Evolutionary conservation across 345 rosid species (phyloP), one percentile per base, ranked within the genome.

Genomic region (Geranium rotundifolium): DNA sequence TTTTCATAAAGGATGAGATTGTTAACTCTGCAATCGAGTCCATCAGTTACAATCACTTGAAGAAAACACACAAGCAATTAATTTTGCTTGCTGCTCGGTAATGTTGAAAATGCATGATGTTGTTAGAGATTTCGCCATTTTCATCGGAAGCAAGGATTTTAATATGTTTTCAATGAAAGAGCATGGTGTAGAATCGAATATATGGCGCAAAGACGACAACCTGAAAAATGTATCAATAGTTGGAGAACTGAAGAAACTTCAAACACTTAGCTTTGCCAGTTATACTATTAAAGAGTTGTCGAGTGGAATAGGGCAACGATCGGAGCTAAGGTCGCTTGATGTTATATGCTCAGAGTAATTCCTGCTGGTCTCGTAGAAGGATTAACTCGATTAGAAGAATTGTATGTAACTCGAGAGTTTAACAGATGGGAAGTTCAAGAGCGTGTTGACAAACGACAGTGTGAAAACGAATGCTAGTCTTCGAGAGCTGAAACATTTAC

Each of bases 301-400:
- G 2, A 34, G 0, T 27, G 71, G 74, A 37, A 9, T 80, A 31
- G 58, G 69, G 20, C 16, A n/a, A 34, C 56, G 76, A 54, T 69
- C 46, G 0, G 4, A 9, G 19, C 46, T 80, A 16, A 61, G 59
- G 56, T 15, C 54, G 16, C 60, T 71, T 19, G 63, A 73, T 71
- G 81, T 15, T 6, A 0, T 0, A 2, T 7, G 0, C 68, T 76
- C 0, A 16, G 31, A 69, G 60, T 37, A 8, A n/a, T n/a, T n/a
- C n/a, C n/a, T n/a, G n/a, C n/a, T n/a, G n/a, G n/a, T n/a, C n/a
- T n/a, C n/a, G n/a, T n/a, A n/a, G n/a, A n/a, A n/a, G n/a, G n/a
- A n/a, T n/a, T n/a, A n/a, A n/a, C n/a, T n/a, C n/a, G n/a, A 67
- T 76, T 76, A 17, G 81, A 79, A 54, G 80, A 76, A 16, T 17